Base-by-base conservation (phyloP, 2,329 filamentous ascomycete genomes). In the Calonectria hawksworthii region DNA sequence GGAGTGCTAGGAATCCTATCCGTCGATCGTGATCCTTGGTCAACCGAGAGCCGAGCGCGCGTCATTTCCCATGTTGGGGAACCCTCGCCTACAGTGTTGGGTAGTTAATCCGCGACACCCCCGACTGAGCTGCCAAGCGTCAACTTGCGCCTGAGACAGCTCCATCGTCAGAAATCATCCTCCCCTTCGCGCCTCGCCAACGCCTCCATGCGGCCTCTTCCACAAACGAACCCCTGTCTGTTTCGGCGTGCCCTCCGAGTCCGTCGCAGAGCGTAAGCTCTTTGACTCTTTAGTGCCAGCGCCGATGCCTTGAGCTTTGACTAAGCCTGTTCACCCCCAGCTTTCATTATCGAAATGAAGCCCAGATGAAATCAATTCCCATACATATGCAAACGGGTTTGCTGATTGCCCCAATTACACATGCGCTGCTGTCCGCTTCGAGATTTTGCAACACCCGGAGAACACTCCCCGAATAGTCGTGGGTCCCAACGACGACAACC, bases 191-290 rank as follows among this genome's bases (percentile, higher is more conserved):
- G n/a, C 50, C 50, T 44, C 34, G 10, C 44, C 44, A 64, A 44
- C 56, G 56, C 68, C 59, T 65, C 68, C 47, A 47, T 70, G 59
- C 56, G 9, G 26, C 52, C 52, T 72, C 68, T 34, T 64, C 68
- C 68, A 64, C 63, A 65, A 23, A 41, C 41, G 61, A 63, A 51
- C 54, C 68, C 68, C 54, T 74, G 72, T 68, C 47, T 68, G 72
- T 67, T 44, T 74, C 68, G 68, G 68, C 26, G 44, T 72, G 59
- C 44, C 63, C 63, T 63, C 54, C 52, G 38, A 26, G 34, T 63
- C 67, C 50, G 66, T 70, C 72, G 56, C 67, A 52, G 50, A 70
- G n/a, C 44, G 21, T 52, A 44, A 61, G 72, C 50, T 47, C 50
- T 47, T 66, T 52, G 38, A 50, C 59, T 52, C 36, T 56, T 59